Base-by-base conservation (phyloP, 2,329 filamentous ascomycete species). In the Mollisia scopiformis region DNA sequence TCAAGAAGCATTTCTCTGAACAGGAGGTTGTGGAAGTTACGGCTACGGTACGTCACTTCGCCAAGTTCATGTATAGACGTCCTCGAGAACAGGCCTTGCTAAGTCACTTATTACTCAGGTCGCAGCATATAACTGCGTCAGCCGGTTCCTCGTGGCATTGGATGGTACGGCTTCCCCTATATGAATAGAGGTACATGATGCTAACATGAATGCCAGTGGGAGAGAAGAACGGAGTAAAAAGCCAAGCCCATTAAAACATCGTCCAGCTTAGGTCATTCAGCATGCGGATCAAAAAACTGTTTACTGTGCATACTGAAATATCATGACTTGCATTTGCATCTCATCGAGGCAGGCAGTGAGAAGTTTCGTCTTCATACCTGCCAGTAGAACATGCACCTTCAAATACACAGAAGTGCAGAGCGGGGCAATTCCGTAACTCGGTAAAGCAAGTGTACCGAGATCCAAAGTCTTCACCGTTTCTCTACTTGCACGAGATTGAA, bases 101-200 rank as follows among this genome's bases (percentile, higher is more conserved):
- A 13, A 55, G 5, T 41, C 25, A 47, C 23, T 54, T 50, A 10
- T 47, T 31, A 16, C 47, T 57, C 56, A 73, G 71, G 84, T 92
- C 66, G 90, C 90, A 13, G 87, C 85, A 57, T 96, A 96, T 74
- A 96, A 96, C 73, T 93, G 90, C 72, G 91, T 96, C 16, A 93
- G 89, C 74, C 83, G 92, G 30, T 93, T 96, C 68, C 75, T 96
- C 67, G 91, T 96, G 21, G 92, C 92, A 14, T 75, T 96, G 58
- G 88, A 96, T 77, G 90, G 86, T 88, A 76, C 75, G 84, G 78
- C 51, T 23, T 57, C 47, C 16, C 21, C 21, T 58, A 43, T 43
- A 37, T 19, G 33, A 7, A 4, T 33, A 19, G 23, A 6, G 35
- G 25, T n/a, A 4, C 7, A 30, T 11, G 16, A 51, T 59, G 30